Evolutionary conservation across 352 stramenopile species (phyloP).

Genomic region (Phytophthora boehmeriae): DNA sequence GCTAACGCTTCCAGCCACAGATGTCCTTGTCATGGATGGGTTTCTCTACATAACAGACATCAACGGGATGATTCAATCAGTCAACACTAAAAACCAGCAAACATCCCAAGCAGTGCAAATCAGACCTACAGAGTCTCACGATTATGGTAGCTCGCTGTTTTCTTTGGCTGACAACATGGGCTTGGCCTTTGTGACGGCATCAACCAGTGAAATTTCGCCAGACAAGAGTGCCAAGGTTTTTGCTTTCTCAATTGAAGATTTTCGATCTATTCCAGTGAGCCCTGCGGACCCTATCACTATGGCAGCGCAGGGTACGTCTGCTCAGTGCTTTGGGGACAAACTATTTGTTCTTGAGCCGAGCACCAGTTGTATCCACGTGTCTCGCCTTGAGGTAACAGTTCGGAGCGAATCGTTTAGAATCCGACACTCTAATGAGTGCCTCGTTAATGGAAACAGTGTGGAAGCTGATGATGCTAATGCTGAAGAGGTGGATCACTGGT

Average conservation of each 20-base stretch:
- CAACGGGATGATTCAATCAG: conserved; percentile 37
- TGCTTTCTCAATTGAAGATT: conserved; percentile 44
- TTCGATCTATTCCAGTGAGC: conserved; percentile 37
- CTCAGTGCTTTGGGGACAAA: conserved; percentile 33
- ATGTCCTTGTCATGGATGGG: conserved; percentile 28
- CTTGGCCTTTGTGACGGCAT: conserved; percentile 22
- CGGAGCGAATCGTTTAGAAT: conserved; percentile 66
- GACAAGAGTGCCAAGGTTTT: conserved; percentile 8
- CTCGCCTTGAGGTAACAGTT: conserved; percentile 40
- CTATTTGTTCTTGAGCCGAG: conserved; percentile 37
- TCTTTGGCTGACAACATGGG: conserved; percentile 39
- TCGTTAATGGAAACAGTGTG: conserved; percentile 18
- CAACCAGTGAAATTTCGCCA: not conserved
- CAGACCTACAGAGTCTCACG: conserved; percentile 10
- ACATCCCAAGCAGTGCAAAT: conserved; percentile 38
- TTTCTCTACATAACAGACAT: conserved; percentile 44
- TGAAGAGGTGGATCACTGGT: conserved; percentile 27
- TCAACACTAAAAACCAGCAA: conserved; percentile 55
- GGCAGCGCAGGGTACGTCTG: conserved; percentile 11
- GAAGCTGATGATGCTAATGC: conserved; percentile 8
- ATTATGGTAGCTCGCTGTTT: conserved; percentile 21
- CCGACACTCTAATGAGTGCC: conserved; percentile 37
- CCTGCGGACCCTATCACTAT: conserved; percentile 7
- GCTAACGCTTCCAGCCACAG: conserved; percentile 22
- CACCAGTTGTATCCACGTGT: conserved; percentile 14